These are phyloP conservation scores for Malania oleifera DNA, from an alignment of 164 flowering plant species.

Conservation along the genomic window DNA sequence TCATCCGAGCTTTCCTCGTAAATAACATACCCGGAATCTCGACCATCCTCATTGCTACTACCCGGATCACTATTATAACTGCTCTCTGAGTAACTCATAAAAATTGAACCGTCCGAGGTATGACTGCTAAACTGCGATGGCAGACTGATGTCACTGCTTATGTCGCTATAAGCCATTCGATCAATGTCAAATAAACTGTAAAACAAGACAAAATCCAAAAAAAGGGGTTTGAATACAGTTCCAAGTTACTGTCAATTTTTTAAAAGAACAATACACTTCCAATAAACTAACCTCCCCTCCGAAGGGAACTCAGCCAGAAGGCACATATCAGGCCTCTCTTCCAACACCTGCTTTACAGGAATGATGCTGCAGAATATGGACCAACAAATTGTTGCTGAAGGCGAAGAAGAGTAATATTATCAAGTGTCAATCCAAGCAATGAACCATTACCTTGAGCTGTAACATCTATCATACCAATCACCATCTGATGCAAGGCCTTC, in stretches of 20 bases:
- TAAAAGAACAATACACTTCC: not conserved
- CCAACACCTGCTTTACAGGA: conserved; percentile 46
- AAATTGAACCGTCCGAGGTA: conserved; percentile 40
- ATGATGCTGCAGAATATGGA: conserved; percentile 38
- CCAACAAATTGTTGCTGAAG: conserved; percentile 3
- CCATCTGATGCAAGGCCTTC: conserved; percentile 84
- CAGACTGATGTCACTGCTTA: conserved; percentile 40
- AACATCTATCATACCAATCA: conserved; percentile 67
- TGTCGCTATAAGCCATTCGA: conserved; percentile 45
- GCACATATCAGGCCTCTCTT: conserved; percentile 60
- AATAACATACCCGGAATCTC: conserved; percentile 33
- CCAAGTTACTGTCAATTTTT: not conserved
- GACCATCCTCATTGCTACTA: conserved; percentile 74
- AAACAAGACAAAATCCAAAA: conserved; percentile 13
- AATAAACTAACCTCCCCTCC: conserved; percentile 55
- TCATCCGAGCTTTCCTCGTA: conserved; percentile 79
- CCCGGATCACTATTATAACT: conserved; percentile 73
- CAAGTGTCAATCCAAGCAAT: not conserved
- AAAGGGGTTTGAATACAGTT: conserved; percentile 4
- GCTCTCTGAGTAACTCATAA: conserved; percentile 55
- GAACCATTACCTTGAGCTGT: conserved; percentile 45
- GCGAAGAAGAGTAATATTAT: not conserved
- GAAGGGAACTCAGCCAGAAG: conserved; percentile 78
- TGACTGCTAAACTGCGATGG: conserved; percentile 41
- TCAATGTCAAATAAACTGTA: conserved; percentile 59